phyloP scores from a whole-genome alignment of 2,329 filamentous ascomycete species.

The Xylariales sp. region DNA sequence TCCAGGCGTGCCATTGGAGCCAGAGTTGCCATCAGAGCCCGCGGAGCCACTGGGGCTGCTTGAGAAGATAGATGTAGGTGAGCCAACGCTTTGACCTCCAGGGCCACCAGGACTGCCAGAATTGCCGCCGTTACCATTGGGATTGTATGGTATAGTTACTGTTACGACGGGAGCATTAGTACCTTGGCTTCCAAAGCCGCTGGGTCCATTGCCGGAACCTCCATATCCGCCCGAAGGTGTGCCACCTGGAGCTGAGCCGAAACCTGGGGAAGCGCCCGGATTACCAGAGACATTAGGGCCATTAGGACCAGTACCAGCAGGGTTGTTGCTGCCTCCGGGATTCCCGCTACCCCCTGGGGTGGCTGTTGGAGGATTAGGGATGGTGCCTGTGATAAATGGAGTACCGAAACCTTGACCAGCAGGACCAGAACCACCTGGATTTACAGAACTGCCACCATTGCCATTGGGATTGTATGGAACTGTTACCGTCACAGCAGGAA shows the following conservation, averaged over 20 bases:
- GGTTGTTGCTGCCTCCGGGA: background rate
- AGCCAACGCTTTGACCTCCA: constrained; percentile 1
- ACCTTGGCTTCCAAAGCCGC: background rate
- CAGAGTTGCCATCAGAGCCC: background rate
- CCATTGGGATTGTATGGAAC: background rate
- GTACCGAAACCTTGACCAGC: constrained; percentile 1
- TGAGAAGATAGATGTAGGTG: background rate
- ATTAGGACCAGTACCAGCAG: background rate
- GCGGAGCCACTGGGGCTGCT: constrained; percentile 4
- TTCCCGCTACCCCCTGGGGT: constrained; percentile 7
- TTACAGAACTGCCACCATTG: background rate
- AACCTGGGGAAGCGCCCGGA: background rate
- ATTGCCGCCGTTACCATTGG: background rate
- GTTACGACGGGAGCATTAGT: background rate
- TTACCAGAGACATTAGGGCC: constrained; percentile 1
- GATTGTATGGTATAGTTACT: constrained; percentile 3
- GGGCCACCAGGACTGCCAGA: constrained; percentile 6
- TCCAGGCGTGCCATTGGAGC: background rate
- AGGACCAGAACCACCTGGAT: constrained; percentile 4
- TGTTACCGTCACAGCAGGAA: too few species aligned
- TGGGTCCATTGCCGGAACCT: background rate
- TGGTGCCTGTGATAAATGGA: background rate
- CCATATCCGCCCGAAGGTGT: constrained; percentile 5
- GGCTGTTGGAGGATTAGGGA: background rate
- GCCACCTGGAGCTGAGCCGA: background rate